These are phyloP conservation scores for Dactylellina leptospora DNA, from an alignment of 2,329 filamentous ascomycete genomes.

Conservation along the genomic window DNA sequence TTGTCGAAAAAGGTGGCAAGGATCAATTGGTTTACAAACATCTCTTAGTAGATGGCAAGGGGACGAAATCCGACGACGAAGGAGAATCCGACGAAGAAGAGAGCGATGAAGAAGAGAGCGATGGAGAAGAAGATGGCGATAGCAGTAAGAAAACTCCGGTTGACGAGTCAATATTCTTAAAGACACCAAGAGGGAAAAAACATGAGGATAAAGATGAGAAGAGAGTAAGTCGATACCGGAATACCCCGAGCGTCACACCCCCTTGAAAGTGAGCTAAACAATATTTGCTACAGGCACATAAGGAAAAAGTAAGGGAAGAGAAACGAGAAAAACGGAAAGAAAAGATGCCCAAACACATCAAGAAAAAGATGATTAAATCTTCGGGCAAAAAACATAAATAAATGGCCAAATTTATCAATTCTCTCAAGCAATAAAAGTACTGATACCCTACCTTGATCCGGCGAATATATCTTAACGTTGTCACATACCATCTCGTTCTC, in stretches of 20 bases:
- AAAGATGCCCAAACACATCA: slow-evolving; percentile 95
- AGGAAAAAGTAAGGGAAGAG: slow-evolving; percentile 90
- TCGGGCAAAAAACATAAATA: slow-evolving; percentile 70
- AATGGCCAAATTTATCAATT: slow-evolving; percentile 40
- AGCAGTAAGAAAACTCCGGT: too few relatives aligned
- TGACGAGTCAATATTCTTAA: slow-evolving; percentile 60
- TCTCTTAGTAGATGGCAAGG: slow-evolving; percentile 74
- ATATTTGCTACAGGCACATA: slow-evolving; percentile 69
- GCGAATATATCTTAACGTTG: neutral
- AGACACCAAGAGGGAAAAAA: slow-evolving; percentile 77
- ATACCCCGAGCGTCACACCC: neutral
- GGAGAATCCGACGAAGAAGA: slow-evolving; percentile 15
- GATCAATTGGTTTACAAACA: slow-evolving; percentile 84
- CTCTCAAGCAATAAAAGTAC: slow-evolving; percentile 1
- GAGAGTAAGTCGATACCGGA: slow-evolving; percentile 64
- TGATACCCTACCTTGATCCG: slow-evolving; percentile 27
- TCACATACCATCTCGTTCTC: neutral
- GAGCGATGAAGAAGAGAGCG: slow-evolving; percentile 16
- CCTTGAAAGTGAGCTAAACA: slow-evolving; percentile 21
- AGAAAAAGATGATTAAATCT: slow-evolving; percentile 81
- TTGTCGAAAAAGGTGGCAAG: slow-evolving; percentile 76
- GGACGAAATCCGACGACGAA: slow-evolving; percentile 39
- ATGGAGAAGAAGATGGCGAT: slow-evolving; percentile 19
- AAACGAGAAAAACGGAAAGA: slow-evolving; percentile 91
- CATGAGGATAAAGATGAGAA: slow-evolving; percentile 94